phyloP scores from a whole-genome alignment of 2,329 filamentous ascomycete species.

The Aspergillus sp. region DNA sequence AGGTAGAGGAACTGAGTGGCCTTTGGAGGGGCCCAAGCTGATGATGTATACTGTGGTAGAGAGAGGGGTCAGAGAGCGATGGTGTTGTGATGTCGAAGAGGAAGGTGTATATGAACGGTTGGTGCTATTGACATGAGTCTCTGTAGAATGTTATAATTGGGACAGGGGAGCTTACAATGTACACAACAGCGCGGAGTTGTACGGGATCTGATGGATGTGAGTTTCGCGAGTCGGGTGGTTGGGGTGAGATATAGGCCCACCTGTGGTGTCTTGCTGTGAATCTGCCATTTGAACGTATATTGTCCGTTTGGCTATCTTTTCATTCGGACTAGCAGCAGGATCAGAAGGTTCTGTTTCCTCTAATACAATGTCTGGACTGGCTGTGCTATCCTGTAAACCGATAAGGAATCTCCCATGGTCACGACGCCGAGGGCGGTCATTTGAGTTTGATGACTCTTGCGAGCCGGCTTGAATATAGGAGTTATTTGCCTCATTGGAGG shows the following conservation, averaged over 20 bases:
- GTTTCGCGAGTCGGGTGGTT: not conserved
- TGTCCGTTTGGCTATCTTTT: constrained; percentile 37
- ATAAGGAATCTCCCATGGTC: constrained; percentile 42
- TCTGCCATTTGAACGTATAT: constrained; percentile 34
- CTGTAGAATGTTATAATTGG: not conserved
- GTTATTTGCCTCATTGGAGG: not conserved
- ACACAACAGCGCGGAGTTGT: constrained; percentile 42
- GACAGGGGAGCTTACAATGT: constrained; percentile 31
- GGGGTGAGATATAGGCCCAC: constrained; percentile 8
- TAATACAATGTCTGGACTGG: constrained; percentile 31
- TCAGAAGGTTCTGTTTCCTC: constrained; percentile 26
- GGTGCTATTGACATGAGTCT: constrained; percentile 31
- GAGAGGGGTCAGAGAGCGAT: constrained; percentile 40
- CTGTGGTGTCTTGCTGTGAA: constrained; percentile 14
- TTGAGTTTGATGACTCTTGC: constrained; percentile 1
- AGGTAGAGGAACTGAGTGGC: constrained; percentile 48
- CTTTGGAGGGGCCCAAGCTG: constrained; percentile 50
- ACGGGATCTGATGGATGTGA: constrained; percentile 12
- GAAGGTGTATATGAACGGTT: constrained; percentile 54
- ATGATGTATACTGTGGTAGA: constrained; percentile 51
- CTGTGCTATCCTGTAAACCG: constrained; percentile 44
- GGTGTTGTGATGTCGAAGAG: constrained; percentile 47
- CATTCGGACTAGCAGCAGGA: constrained; percentile 22
- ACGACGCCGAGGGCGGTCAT: constrained; percentile 19
- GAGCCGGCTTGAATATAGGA: not conserved